phyloP scores from a whole-genome alignment of 1,284 basidiomycete genomes.

The Cutaneotrichosporon sp. region DNA sequence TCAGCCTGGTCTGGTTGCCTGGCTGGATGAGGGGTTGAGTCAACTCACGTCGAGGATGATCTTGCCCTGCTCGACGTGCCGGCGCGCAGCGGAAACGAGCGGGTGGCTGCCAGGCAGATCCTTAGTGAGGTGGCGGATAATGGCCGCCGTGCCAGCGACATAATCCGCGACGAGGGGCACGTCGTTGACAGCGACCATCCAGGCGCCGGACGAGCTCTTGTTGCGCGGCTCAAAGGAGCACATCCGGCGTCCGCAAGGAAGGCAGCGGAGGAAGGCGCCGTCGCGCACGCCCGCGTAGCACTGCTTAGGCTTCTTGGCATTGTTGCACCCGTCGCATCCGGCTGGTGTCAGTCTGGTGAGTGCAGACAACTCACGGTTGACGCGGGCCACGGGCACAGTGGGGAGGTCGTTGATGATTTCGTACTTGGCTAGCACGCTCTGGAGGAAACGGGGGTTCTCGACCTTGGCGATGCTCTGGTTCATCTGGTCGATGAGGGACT shows the following conservation, averaged over 20 bases:
- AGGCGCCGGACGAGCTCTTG: slow-evolving; percentile 1
- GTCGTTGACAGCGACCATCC: slow-evolving; percentile 2
- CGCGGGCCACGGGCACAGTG: background rate
- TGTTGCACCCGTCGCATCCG: background rate
- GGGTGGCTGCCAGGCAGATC: background rate
- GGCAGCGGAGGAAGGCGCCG: background rate
- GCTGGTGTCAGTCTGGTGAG: background rate
- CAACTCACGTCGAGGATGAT: background rate
- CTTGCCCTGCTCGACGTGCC: slow-evolving; percentile 1
- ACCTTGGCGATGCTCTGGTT: slow-evolving; percentile 1
- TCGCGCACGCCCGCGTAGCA: background rate
- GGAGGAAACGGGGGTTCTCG: slow-evolving; percentile 1
- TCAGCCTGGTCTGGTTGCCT: background rate
- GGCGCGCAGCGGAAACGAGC: background rate
- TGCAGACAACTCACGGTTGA: background rate
- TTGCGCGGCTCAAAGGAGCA: slow-evolving; percentile 1
- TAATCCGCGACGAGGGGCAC: slow-evolving; percentile 1
- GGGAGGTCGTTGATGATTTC: background rate
- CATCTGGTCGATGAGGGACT: slow-evolving; percentile 1
- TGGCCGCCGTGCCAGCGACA: background rate
- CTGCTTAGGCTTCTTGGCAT: background rate
- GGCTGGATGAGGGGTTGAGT: background rate
- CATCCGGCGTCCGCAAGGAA: slow-evolving; percentile 1
- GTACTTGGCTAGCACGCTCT: background rate
- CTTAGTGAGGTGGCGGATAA: background rate